Percentiles rank a stretch among this genome's conserved stretches.
Conservation (phyloP, 1,284 basidiomycete genomes). For the Omphalotus olearius region DNA sequence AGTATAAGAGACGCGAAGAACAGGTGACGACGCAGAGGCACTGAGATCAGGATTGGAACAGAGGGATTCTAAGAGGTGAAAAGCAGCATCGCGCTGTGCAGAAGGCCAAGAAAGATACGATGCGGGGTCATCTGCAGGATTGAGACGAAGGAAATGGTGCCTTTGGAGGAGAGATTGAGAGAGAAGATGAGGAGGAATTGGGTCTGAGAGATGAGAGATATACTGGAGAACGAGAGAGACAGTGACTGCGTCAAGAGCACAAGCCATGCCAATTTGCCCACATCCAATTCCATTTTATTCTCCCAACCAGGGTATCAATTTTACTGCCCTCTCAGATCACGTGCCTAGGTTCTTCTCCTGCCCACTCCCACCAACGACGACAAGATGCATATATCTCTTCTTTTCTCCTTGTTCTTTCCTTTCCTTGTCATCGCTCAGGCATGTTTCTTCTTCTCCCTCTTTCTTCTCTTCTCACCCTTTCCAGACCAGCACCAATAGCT, state of each 20-base stretch:
- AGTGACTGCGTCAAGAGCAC: constrained; percentile 32
- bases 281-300: background rate
- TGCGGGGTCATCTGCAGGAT: constrained; percentile 36
- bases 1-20: constrained; percentile 47
- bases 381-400: constrained; percentile 3
- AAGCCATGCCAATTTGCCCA: constrained; percentile 15
- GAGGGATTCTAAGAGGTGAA: constrained; percentile 18
- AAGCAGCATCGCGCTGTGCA: constrained; percentile 28
- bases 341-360: background rate
- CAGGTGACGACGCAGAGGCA: background rate
- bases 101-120: constrained; percentile 70
- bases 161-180: constrained; percentile 57
- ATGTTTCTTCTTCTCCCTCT: background rate
- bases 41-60: background rate
- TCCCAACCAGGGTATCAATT: background rate
- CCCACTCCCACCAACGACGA: background rate
- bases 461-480: background rate
- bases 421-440: constrained; percentile 9
- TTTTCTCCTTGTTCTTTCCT: constrained; percentile 1
- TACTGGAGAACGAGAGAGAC: constrained; percentile 51
- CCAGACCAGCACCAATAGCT: background rate
- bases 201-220: constrained; percentile 42
- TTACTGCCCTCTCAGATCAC: background rate
- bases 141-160: constrained; percentile 59
- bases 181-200: constrained; percentile 57